Base-by-base conservation (phyloP, 768 basidiomycete species). In the Trametes cingulata region DNA sequence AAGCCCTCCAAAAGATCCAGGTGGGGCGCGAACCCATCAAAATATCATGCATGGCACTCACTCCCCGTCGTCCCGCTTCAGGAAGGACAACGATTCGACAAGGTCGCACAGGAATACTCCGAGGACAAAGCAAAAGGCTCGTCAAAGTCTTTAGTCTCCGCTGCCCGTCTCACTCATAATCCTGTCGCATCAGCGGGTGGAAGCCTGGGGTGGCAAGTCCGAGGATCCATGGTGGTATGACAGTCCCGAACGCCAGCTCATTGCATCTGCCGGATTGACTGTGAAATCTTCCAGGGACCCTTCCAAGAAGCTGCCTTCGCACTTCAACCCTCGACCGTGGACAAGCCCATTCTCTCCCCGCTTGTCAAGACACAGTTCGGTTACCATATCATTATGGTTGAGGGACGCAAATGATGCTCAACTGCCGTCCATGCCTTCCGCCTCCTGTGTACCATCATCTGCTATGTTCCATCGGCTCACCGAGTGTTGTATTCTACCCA, bases 381-480 rank as follows among this genome's bases (percentile, higher is more conserved):
- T 14, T 94, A 93, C 73, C 92, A 94, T 70, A 86, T 94, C 67
- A 93, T 94, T 72, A 91, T 94, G 90, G 91, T 93, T 7, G 91
- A 94, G 75, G 91, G 90, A 17, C 83, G 91, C 37, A 83, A 89
- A 36, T 85, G 68, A 72, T 19, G 19, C 27, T 5, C 6, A 14
- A 3, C 37, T 4, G 19, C 9, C 49, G 0, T 15, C 35, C 40
- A 29, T 43, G 17, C 8, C 43, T 13, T 27, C 52, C 3, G 20
- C 39, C 15, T 33, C 6, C 29, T 33, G 29, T 10, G 29, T 33
- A 33, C 29, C 29, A 33, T 33, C 29, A 33, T 33, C 29, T 33
- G 29, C 29, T 33, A 33, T 33, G 29, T 33, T 33, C 29, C 45
- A 8, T 25, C 5, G 45, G 3, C 6, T 20, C 45, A 5, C 25